These are phyloP conservation scores for Cladosporium sp. DNA, from an alignment of 2,329 filamentous ascomycete species.

Conservation along the genomic window DNA sequence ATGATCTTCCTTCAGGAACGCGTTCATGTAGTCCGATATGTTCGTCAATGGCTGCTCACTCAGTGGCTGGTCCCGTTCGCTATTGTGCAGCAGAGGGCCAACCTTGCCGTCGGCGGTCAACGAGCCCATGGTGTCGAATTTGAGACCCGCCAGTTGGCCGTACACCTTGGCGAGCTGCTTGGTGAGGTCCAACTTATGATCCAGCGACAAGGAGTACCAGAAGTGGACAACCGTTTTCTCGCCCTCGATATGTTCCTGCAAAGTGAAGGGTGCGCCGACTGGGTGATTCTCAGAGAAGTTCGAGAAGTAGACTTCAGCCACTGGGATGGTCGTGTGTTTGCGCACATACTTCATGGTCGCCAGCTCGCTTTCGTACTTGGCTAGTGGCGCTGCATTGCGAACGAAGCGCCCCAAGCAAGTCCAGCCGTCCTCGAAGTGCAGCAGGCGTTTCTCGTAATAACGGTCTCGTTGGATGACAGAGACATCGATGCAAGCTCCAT, in stretches of 20 bases:
- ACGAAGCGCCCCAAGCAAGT: not conserved
- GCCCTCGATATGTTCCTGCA: conserved; percentile 16
- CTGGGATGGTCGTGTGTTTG: conserved; percentile 15
- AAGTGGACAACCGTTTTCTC: too few relatives aligned
- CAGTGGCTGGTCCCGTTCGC: not conserved
- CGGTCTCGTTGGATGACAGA: not conserved
- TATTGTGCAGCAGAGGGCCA: not conserved
- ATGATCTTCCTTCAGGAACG: not conserved
- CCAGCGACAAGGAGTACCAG: not conserved
- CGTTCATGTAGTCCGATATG: not conserved
- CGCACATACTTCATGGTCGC: conserved; percentile 16
- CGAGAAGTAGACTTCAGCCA: conserved; percentile 15
- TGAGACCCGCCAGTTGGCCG: not conserved
- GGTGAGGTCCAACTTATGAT: not conserved
- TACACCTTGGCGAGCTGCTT: not conserved
- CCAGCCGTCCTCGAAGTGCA: not conserved
- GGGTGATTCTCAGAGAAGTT: conserved; percentile 14
- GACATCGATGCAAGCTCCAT: not conserved
- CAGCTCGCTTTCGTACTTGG: not conserved
- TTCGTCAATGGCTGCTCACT: not conserved
- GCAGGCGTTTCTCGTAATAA: not conserved
- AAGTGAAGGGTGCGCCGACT: conserved; percentile 15
- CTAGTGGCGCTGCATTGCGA: not conserved
- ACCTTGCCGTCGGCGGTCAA: not conserved
- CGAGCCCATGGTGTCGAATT: not conserved